Evolutionary conservation across 192 early-diverging fungal species (phyloP).

Genomic region (Diversispora epigaea): DNA sequence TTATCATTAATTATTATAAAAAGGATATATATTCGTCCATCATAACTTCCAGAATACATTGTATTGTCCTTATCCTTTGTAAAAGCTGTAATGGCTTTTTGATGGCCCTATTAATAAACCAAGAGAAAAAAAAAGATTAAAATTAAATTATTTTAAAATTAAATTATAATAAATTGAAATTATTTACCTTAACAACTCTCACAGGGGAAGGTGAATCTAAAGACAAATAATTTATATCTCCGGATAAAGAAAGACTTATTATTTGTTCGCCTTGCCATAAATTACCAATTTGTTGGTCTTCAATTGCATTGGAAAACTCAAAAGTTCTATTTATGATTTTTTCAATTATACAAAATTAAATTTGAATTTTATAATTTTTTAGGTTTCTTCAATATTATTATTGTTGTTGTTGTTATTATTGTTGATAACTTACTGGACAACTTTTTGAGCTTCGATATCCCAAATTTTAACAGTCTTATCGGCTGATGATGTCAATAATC

Average conservation of each 20-base stretch:
- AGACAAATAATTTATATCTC: constrained; percentile 86
- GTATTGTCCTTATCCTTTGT: constrained; percentile 52
- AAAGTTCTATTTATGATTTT: constrained; percentile 46
- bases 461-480: constrained; percentile 89
- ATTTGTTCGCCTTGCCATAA: constrained; percentile 80
- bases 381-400: not conserved
- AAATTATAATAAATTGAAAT: not conserved
- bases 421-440: constrained; percentile 61
- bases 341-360: not conserved
- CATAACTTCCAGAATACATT: constrained; percentile 87
- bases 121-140: not conserved
- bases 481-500: constrained; percentile 78
- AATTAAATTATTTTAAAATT: constrained; percentile 21
- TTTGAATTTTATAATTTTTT: not conserved
- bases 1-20: not conserved
- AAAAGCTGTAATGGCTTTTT: constrained; percentile 81
- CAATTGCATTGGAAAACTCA: constrained; percentile 48
- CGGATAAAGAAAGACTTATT: constrained; percentile 78
- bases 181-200: constrained; percentile 53
- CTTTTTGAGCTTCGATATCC: constrained; percentile 73
- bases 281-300: constrained; percentile 91
- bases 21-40: constrained; percentile 76
- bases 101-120: constrained; percentile 63
- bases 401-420: no score
- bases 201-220: constrained; percentile 49